Evolutionary conservation across 345 rosid species (phyloP).

Genomic region (Mercurialis annua): DNA sequence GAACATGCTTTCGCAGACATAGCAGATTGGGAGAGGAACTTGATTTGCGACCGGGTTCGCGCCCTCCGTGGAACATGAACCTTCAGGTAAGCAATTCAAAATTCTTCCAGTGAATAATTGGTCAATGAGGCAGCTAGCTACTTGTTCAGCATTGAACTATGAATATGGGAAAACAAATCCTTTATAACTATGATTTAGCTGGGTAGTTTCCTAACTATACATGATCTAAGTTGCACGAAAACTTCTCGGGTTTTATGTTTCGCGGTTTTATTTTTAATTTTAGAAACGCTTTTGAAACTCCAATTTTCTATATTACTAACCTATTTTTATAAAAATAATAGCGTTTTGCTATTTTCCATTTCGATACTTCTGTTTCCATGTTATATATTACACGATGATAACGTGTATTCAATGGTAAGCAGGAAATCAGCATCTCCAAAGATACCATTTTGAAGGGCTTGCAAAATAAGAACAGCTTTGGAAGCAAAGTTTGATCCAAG

Average conservation of each 20-base stretch:
- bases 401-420: no score
- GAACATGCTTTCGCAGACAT: slow-evolving; percentile 70
- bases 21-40: slow-evolving; percentile 88
- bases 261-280: no score
- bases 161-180: background rate
- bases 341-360: no score
- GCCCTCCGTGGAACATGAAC: slow-evolving; percentile 58
- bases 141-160: background rate
- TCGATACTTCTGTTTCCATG: no score
- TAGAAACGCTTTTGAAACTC: no score
- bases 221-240: no score
- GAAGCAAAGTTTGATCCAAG: slow-evolving; percentile 2
- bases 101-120: background rate
- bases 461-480: background rate
- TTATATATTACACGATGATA: no score
- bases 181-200: no score
- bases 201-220: no score
- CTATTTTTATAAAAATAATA: no score
- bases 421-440: background rate
- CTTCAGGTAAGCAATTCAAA: slow-evolving; percentile 7
- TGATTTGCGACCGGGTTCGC: slow-evolving; percentile 63
- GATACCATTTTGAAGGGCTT: background rate
- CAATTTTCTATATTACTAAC: no score
- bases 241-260: no score
- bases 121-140: background rate